Evolutionary conservation across 805 yeast species (phyloP), one percentile per base, ranked within the genome.

Genomic region (Schizosaccharomyces octosporus): DNA sequence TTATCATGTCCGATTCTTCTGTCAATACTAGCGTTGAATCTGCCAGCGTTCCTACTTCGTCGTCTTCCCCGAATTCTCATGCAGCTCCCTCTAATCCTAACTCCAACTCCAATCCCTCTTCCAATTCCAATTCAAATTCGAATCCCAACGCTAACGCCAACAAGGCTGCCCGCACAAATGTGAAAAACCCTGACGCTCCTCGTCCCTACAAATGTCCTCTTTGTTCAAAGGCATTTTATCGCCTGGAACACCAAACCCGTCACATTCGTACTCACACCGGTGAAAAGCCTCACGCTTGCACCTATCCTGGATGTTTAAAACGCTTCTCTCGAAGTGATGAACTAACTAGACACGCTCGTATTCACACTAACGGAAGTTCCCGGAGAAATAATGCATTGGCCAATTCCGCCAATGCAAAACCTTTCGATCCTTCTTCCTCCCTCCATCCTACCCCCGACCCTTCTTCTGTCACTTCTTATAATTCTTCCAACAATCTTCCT

Each of bases 131-230:
- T 27, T 3, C 27, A 27, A 27, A 27, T 3, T 27, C 27, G 27
- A 27, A 2, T 31, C 1, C 32, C 32, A 31, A 31, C 32, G 4
- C 32, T 1, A 31, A 31, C 32, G 5, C 7, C 32, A 31, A 31
- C 32, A 31, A 31, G 32, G 32, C 32, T 36, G 41, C 51, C 21
- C 21, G 51, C 51, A 13, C 51, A 2, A 24, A n/a, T n/a, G 27
- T 19, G 51, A 51, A 51, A 29, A 51, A 51, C n/a, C 31, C 36
- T 29, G 57, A 51, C 9, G 57, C 57, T 9, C 76, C 75, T 11
- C 68, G 95, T 65, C 96, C 57, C 7, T 51, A 51, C 57, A 29
- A 51, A 17, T 51, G 57, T 11, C 57, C 57, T 11, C 31, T 51
- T 24, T 51, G 57, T 17, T 19, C 31, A n/a, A 21, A 29, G 13